Percentiles rank a stretch among this genome's conserved stretches.
These are phyloP conservation scores for Elsinoe ampelina DNA, from an alignment of 2,329 filamentous ascomycete genomes.

Conservation along the genomic window DNA sequence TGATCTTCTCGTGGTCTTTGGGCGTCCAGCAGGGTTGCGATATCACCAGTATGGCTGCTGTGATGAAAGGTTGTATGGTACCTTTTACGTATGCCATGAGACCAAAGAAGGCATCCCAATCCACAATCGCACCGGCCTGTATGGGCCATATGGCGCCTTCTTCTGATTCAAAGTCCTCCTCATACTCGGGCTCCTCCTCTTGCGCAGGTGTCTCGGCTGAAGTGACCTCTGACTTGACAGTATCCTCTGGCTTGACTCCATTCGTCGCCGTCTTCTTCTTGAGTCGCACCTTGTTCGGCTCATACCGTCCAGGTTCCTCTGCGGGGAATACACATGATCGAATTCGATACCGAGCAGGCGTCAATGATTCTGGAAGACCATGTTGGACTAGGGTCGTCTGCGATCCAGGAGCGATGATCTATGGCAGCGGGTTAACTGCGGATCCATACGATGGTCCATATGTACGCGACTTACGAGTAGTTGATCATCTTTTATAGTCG, in stretches of 20 bases:
- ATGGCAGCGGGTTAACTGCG: neutral
- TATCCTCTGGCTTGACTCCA: slow-evolving; percentile 26
- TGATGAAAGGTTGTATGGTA: slow-evolving; percentile 79
- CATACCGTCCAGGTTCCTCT: slow-evolving; percentile 67
- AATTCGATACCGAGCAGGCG: slow-evolving; percentile 76
- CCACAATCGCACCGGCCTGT: slow-evolving; percentile 66
- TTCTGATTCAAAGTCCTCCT: slow-evolving; percentile 79
- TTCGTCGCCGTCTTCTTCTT: slow-evolving; percentile 26
- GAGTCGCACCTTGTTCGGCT: slow-evolving; percentile 67
- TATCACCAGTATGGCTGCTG: slow-evolving; percentile 87
- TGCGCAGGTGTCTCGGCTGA: slow-evolving; percentile 18
- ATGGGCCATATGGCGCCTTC: slow-evolving; percentile 90
- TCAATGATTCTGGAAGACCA: slow-evolving; percentile 81
- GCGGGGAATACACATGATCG: slow-evolving; percentile 86
- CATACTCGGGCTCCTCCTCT: slow-evolving; percentile 59
- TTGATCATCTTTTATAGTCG: slow-evolving; percentile 38
- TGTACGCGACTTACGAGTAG: slow-evolving; percentile 29
- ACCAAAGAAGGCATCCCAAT: slow-evolving; percentile 90
- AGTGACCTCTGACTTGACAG: slow-evolving; percentile 27
- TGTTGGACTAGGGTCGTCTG: slow-evolving; percentile 85
- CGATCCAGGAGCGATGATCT: slow-evolving; percentile 73
- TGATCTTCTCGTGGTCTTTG: slow-evolving; percentile 75
- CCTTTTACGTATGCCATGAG: slow-evolving; percentile 88
- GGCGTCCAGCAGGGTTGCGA: slow-evolving; percentile 84
- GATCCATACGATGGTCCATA: neutral